Conservation (phyloP, 2,329 filamentous ascomycete species). For the Rhinocladiella mackenziei region DNA sequence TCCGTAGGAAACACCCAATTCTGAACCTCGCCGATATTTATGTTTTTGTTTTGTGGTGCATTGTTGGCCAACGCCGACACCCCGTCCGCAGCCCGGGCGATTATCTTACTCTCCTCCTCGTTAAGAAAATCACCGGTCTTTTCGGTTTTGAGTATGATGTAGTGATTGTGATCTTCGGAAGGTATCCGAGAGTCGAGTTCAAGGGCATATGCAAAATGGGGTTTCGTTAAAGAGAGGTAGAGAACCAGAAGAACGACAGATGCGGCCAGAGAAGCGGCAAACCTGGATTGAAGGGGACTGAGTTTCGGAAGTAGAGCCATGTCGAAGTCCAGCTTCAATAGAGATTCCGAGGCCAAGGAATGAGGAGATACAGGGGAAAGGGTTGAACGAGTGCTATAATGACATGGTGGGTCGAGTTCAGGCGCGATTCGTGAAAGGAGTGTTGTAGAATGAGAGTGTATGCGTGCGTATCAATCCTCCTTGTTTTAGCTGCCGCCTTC, state of each 20-base stretch:
- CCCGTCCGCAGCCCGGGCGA: conserved; percentile 54
- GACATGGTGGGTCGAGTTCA: conserved; percentile 1
- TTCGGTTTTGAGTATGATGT: conserved; percentile 39
- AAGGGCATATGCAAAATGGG: conserved; percentile 59
- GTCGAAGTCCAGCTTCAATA: conserved; percentile 15
- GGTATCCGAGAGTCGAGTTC: conserved; percentile 48
- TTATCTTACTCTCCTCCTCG: conserved; percentile 41
- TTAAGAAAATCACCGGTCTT: conserved; percentile 33
- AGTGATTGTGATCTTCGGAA: conserved; percentile 46
- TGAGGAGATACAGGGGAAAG: neutral
- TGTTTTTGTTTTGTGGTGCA: conserved; percentile 54
- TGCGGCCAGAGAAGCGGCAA: conserved; percentile 62
- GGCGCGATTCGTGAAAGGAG: too few relatives aligned
- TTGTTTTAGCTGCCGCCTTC: too few relatives aligned
- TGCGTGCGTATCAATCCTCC: too few relatives aligned
- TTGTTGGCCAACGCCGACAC: conserved; percentile 61
- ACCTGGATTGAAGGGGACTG: conserved; percentile 67
- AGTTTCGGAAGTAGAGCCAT: conserved; percentile 48
- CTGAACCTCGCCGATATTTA: conserved; percentile 59
- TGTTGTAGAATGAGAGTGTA: too few relatives aligned
- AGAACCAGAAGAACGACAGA: conserved; percentile 58
- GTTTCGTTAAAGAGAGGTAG: conserved; percentile 58
- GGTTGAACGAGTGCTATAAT: conserved; percentile 2
- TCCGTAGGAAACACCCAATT: conserved; percentile 61
- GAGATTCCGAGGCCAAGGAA: neutral